Percentiles rank a stretch among this genome's conserved stretches.
These are phyloP conservation scores for Parascedosporium putredinis DNA, from an alignment of 2,329 filamentous ascomycete genomes.

Conservation along the genomic window DNA sequence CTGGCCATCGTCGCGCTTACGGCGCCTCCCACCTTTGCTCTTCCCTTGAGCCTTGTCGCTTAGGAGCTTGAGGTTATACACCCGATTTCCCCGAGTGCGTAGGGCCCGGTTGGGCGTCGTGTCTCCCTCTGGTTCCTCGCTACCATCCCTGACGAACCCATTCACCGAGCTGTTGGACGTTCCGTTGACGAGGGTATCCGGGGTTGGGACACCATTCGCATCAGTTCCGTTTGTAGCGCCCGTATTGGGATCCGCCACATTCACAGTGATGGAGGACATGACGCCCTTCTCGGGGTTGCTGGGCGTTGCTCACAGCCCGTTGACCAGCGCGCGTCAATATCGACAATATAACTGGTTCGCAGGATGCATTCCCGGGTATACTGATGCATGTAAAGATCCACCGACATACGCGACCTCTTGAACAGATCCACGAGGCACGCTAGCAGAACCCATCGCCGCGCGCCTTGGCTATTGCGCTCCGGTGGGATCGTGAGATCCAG, in stretches of 20 bases:
- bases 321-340: slow-evolving; percentile 37
- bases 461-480: slow-evolving; percentile 3
- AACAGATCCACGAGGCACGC: slow-evolving; percentile 10
- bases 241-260: slow-evolving; percentile 21
- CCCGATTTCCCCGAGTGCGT: slow-evolving; percentile 36
- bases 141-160: slow-evolving; percentile 27
- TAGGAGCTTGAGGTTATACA: slow-evolving; percentile 50
- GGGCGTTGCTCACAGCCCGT: slow-evolving; percentile 19
- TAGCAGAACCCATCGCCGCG: slow-evolving; percentile 9
- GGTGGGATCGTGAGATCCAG: slow-evolving; percentile 20
- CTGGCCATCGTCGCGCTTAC: slow-evolving; percentile 24
- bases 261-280: slow-evolving; percentile 32
- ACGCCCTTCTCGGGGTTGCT: slow-evolving; percentile 26
- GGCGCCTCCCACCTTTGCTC: slow-evolving; percentile 15
- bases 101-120: slow-evolving; percentile 41
- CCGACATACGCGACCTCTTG: not conserved
- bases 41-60: slow-evolving; percentile 45
- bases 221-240: slow-evolving; percentile 12
- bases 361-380: slow-evolving; percentile 7
- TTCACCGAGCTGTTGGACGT: slow-evolving; percentile 13
- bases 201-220: slow-evolving; percentile 7
- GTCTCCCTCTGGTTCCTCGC: slow-evolving; percentile 35
- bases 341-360: slow-evolving; percentile 35
- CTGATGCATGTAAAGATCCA: slow-evolving; percentile 8
- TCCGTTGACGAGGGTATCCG: slow-evolving; percentile 12